These are phyloP conservation scores for Parafenestella ontariensis DNA, from an alignment of 2,329 filamentous ascomycete species.

Conservation along the genomic window DNA sequence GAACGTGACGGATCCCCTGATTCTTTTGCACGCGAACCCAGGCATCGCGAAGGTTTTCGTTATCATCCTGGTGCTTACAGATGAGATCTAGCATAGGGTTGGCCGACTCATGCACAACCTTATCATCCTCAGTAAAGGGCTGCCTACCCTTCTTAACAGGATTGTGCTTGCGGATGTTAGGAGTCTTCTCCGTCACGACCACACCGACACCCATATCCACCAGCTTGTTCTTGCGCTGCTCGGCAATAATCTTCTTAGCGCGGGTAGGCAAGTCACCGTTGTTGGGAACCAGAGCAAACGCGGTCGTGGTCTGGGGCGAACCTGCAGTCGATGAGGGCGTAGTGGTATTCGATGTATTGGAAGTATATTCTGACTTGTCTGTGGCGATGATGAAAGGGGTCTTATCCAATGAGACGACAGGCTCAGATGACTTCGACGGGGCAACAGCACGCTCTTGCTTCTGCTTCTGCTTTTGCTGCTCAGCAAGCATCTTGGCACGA, in stretches of 20 bases:
- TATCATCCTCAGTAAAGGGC: not conserved
- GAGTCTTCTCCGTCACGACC: not conserved
- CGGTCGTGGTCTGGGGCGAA: not conserved
- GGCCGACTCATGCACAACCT: not conserved
- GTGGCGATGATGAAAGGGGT: not conserved
- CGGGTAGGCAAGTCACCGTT: not conserved
- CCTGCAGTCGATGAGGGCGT: not conserved
- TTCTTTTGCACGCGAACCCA: not conserved
- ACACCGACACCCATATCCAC: not conserved
- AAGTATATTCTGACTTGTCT: not conserved
- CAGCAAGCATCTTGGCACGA: not conserved
- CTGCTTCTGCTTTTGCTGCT: not conserved
- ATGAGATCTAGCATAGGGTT: not conserved
- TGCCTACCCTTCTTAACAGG: not conserved
- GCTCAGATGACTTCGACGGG: not conserved
- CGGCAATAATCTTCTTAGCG: not conserved
- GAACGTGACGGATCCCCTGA: not conserved
- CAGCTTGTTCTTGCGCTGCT: not conserved
- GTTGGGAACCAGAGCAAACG: not conserved
- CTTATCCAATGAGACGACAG: not conserved
- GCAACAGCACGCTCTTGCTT: not conserved
- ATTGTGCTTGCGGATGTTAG: not conserved
- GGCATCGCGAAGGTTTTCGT: not conserved
- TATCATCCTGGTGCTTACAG: not conserved
- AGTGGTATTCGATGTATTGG: not conserved